A percentile compares a stretch with the other conserved stretches of the same genome.
Evolutionary conservation across 768 basidiomycete genomes (phyloP).

Genomic region (Rhodotorula paludigena): DNA sequence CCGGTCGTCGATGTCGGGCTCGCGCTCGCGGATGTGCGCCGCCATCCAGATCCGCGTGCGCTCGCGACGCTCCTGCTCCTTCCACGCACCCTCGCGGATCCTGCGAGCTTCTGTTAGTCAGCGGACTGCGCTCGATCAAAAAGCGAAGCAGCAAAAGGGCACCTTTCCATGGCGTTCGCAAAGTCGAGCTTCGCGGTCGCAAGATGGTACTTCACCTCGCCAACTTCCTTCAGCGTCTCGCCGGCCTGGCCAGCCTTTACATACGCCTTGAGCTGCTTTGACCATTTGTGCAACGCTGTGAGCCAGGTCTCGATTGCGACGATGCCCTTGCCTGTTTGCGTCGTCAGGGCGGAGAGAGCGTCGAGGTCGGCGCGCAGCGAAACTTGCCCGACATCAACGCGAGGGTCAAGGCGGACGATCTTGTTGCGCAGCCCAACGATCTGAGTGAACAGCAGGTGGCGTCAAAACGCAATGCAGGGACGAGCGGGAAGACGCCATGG

Average conservation of each 20-base stretch:
- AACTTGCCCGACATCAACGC: conserved; percentile 22
- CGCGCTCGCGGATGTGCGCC: conserved; percentile 14
- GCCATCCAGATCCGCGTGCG: conserved; percentile 20
- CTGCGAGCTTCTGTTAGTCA: too few relatives aligned
- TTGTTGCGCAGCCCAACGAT: conserved; percentile 25
- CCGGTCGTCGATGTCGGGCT: conserved; percentile 24
- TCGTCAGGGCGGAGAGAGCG: conserved; percentile 21
- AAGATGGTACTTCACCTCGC: conserved; percentile 31
- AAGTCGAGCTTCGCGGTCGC: conserved; percentile 32
- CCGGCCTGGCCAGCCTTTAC: conserved; percentile 18
- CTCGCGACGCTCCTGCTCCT: conserved; percentile 24
- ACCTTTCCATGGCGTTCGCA: conserved; percentile 29
- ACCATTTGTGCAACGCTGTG: conserved; percentile 10
- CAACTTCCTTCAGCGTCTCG: conserved; percentile 25
- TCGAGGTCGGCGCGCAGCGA: conserved; percentile 28
- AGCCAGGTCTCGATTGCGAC: conserved; percentile 33
- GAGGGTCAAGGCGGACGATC: conserved; percentile 19
- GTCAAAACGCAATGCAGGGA: not conserved
- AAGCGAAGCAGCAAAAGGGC: too few relatives aligned
- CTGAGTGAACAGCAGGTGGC: not conserved
- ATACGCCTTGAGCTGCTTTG: conserved; percentile 6
- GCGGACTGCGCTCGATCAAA: too few relatives aligned
- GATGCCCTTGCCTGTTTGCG: conserved; percentile 26
- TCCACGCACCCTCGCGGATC: conserved; percentile 31
- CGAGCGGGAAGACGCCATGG: too few relatives aligned